Percentiles rank a stretch among this genome's conserved stretches.
These are phyloP conservation scores for Cryphonectria japonica DNA, from an alignment of 2,329 filamentous ascomycete genomes.

Conservation along the genomic window DNA sequence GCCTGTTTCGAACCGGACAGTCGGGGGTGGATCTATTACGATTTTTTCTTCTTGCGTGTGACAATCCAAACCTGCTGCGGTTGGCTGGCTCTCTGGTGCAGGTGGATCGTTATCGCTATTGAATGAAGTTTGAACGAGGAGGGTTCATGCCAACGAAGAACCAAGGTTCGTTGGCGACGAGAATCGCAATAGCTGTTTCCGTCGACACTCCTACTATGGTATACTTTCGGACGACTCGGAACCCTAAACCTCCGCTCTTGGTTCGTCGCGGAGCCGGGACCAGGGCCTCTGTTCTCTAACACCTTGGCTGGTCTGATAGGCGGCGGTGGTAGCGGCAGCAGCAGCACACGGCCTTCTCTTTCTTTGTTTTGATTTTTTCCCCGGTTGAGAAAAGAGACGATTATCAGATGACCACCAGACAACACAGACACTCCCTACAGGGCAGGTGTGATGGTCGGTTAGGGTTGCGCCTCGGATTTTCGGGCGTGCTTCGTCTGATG, in stretches of 20 bases:
- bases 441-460: slow-evolving; percentile 16
- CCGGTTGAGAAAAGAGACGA: neutral
- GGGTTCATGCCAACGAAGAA: neutral
- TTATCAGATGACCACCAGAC: slow-evolving; percentile 18
- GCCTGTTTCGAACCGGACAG: neutral
- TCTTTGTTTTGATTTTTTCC: neutral
- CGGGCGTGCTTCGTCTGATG: slow-evolving; percentile 22
- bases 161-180: neutral
- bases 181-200: neutral
- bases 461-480: slow-evolving; percentile 13
- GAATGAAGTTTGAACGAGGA: neutral
- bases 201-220: neutral
- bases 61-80: neutral
- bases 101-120: neutral
- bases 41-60: neutral
- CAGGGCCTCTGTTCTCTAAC: slow-evolving; percentile 1
- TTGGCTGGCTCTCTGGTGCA: neutral
- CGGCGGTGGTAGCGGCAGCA: too few species aligned
- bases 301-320: neutral
- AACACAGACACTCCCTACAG: neutral
- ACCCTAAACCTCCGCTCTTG: slow-evolving; percentile 14
- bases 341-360: slow-evolving; percentile 12
- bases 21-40: neutral
- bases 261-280: slow-evolving; percentile 15
- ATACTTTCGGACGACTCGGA: slow-evolving; percentile 8